Evolutionary conservation across 2,329 filamentous ascomycete species (phyloP).

Genomic region (Cordyceps farinosa): DNA sequence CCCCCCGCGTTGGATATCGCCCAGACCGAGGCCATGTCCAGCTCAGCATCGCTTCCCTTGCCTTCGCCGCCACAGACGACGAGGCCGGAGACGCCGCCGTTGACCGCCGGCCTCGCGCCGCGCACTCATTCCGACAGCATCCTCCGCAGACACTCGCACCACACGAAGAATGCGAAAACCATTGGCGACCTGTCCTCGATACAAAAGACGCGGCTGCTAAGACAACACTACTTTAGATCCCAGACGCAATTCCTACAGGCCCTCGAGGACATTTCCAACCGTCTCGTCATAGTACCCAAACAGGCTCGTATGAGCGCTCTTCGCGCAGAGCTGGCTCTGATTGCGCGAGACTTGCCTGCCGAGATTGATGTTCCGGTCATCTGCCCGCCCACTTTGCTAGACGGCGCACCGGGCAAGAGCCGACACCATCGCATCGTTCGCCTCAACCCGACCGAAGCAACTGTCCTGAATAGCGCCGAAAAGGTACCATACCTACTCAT

Average conservation of each 20-base stretch:
- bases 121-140: constrained; percentile 45
- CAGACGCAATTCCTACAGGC: constrained; percentile 78
- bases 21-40: constrained; percentile 58
- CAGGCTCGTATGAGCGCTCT: constrained; percentile 76
- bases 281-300: constrained; percentile 79
- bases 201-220: constrained; percentile 68
- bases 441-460: constrained; percentile 78
- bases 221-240: constrained; percentile 79
- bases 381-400: constrained; percentile 69
- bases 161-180: constrained; percentile 53
- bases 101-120: constrained; percentile 47
- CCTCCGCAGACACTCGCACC: constrained; percentile 58
- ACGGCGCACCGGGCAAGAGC: constrained; percentile 71
- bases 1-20: constrained; percentile 51
- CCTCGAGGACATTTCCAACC: constrained; percentile 78
- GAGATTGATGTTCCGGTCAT: constrained; percentile 82
- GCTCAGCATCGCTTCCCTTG: constrained; percentile 64
- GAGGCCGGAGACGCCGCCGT: constrained; percentile 54
- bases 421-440: constrained; percentile 79
- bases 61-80: constrained; percentile 53
- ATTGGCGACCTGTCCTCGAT: constrained; percentile 58
- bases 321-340: constrained; percentile 74
- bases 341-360: constrained; percentile 75
- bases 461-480: constrained; percentile 81
- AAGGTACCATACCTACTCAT: constrained; percentile 82